A percentile compares a stretch with the other conserved stretches of the same genome.
Evolutionary conservation across 225 moss, liverwort and hornwort genomes (phyloP).

Genomic region (Pseudoscleropodium purum): DNA sequence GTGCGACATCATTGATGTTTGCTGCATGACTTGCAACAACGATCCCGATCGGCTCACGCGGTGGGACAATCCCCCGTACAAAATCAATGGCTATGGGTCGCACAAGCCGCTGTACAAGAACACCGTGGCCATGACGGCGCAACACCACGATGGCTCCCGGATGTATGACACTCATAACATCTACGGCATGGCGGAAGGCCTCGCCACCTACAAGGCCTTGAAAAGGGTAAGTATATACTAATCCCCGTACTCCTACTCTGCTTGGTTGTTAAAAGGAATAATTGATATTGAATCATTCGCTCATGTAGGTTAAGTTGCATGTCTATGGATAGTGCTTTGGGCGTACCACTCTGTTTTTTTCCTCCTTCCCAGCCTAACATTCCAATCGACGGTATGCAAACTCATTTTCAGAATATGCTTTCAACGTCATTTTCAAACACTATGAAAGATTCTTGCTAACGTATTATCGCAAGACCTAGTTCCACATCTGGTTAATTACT

Average conservation of each 20-base stretch:
- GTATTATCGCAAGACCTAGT: neutral
- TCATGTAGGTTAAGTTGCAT: neutral
- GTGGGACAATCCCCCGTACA: constrained; percentile 70
- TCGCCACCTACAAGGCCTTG: constrained; percentile 38
- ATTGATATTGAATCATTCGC: neutral
- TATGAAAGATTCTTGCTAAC: no score
- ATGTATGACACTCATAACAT: constrained; percentile 65
- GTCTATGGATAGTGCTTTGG: neutral
- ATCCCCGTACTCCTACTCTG: neutral
- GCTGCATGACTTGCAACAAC: constrained; percentile 19
- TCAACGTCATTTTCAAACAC: no score
- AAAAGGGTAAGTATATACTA: neutral
- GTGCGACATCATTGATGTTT: constrained; percentile 12
- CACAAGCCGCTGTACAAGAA: constrained; percentile 10
- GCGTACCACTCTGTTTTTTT: neutral
- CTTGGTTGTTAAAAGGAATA: neutral
- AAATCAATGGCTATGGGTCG: constrained; percentile 26
- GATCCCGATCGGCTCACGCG: constrained; percentile 7
- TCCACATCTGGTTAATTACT: neutral
- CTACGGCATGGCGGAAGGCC: constrained; percentile 54
- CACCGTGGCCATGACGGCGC: constrained; percentile 44
- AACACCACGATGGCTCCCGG: constrained; percentile 36
- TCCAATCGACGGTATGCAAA: neutral
- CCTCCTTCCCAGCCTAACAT: neutral
- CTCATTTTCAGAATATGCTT: neutral